Conservation (phyloP, 1,284 basidiomycete species). For the Hypsizygus ulmarius region DNA sequence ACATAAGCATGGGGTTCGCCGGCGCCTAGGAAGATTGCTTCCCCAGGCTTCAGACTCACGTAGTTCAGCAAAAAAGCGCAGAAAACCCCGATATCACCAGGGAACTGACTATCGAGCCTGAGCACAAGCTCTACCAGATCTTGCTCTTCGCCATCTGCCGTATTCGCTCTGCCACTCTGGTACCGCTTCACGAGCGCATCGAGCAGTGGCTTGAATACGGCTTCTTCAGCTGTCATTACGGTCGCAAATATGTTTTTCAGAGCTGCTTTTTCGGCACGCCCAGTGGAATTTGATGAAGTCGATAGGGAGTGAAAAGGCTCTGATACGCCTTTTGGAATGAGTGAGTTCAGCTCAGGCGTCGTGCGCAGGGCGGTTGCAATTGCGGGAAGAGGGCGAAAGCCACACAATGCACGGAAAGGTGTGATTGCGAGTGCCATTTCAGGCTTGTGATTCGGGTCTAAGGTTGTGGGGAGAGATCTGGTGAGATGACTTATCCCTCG, state of each 20-base stretch:
- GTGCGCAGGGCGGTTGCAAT: slow-evolving; percentile 67
- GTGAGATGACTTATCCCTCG: background rate
- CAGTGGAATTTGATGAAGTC: slow-evolving; percentile 37
- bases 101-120: slow-evolving; percentile 79
- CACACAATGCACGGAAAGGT: slow-evolving; percentile 88
- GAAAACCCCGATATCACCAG: slow-evolving; percentile 91
- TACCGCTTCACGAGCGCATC: slow-evolving; percentile 64
- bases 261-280: slow-evolving; percentile 55
- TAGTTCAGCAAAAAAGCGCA: slow-evolving; percentile 93
- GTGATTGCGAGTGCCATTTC: slow-evolving; percentile 98
- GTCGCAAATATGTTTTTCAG: slow-evolving; percentile 77
- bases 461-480: slow-evolving; percentile 15
- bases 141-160: slow-evolving; percentile 38
- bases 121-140: slow-evolving; percentile 69
- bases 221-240: slow-evolving; percentile 74
- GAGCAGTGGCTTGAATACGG: slow-evolving; percentile 54
- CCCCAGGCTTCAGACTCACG: slow-evolving; percentile 74
- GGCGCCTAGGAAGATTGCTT: slow-evolving; percentile 93
- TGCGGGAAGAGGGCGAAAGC: slow-evolving; percentile 77
- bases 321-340: slow-evolving; percentile 46
- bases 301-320: slow-evolving; percentile 35
- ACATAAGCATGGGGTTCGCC: slow-evolving; percentile 98
- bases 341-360: slow-evolving; percentile 77
- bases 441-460: slow-evolving; percentile 94
- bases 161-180: slow-evolving; percentile 36